Evolutionary conservation across 176 grass and related monocot genomes (phyloP).

Genomic region (Tillandsia leiboldiana): DNA sequence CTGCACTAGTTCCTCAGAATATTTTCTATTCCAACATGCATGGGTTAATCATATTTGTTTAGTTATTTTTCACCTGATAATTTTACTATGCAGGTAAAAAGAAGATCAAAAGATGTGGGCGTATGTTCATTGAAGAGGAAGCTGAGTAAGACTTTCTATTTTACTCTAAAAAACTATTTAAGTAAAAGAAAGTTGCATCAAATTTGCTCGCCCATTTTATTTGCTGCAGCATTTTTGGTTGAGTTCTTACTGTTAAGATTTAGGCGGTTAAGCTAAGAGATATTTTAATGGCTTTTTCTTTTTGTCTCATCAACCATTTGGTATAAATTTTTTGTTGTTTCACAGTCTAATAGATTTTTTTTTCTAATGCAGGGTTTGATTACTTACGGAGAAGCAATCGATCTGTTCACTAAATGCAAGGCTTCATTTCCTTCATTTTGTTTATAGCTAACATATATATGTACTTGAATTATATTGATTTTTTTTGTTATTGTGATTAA

Average conservation of each 20-base stretch:
- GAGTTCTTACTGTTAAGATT: neutral
- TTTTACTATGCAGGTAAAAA: constrained; percentile 35
- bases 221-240: neutral
- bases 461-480: too few relatives aligned
- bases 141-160: constrained; percentile 48
- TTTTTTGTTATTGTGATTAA: too few relatives aligned
- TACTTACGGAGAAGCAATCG: too few relatives aligned
- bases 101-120: constrained; percentile 26
- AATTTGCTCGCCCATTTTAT: neutral
- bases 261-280: neutral
- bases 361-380: too few relatives aligned
- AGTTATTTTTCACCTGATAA: neutral
- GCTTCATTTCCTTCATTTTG: too few relatives aligned
- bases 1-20: neutral
- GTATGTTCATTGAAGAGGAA: constrained; percentile 68
- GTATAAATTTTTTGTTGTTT: too few relatives aligned
- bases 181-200: neutral
- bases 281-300: constrained; percentile 15
- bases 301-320: too few relatives aligned
- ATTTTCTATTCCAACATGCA: neutral
- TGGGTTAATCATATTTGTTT: neutral
- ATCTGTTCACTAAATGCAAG: too few relatives aligned
- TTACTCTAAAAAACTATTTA: neutral
- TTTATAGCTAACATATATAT: too few relatives aligned
- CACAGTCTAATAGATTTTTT: too few relatives aligned